Conservation (phyloP, 208 protist species). For the Acanthamoeba healyi region DNA sequence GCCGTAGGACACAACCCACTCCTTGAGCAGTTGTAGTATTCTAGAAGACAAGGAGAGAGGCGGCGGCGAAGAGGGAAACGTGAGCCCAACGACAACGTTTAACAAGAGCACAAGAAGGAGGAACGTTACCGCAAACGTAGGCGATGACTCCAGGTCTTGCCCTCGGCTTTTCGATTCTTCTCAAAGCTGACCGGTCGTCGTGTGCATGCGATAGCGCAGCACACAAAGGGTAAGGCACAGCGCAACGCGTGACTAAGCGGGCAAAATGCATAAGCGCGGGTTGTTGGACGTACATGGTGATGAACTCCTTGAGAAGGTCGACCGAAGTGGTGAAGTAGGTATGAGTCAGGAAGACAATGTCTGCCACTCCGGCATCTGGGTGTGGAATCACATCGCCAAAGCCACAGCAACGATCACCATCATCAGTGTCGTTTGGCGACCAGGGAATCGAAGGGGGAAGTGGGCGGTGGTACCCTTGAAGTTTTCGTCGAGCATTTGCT, state of each 20-base stretch:
- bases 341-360: constrained; percentile 61
- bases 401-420: neutral
- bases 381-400: neutral
- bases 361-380: constrained; percentile 42
- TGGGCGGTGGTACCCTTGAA: constrained; percentile 36
- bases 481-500: constrained; percentile 65
- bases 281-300: constrained; percentile 47
- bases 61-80: neutral
- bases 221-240: no score
- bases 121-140: neutral
- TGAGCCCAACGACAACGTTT: neutral
- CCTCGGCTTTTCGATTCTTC: neutral
- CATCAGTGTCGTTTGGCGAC: neutral
- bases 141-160: constrained; percentile 1
- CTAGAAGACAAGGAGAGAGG: no score
- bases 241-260: neutral
- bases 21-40: constrained; percentile 1
- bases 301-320: constrained; percentile 23
- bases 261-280: neutral
- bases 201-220: no score
- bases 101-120: neutral
- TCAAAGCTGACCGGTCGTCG: neutral
- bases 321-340: constrained; percentile 74
- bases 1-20: constrained; percentile 2
- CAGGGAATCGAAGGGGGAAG: no score